These are phyloP conservation scores for Schizochytrium sp. DNA, from an alignment of 108 stramenopile genomes.

Conservation along the genomic window DNA sequence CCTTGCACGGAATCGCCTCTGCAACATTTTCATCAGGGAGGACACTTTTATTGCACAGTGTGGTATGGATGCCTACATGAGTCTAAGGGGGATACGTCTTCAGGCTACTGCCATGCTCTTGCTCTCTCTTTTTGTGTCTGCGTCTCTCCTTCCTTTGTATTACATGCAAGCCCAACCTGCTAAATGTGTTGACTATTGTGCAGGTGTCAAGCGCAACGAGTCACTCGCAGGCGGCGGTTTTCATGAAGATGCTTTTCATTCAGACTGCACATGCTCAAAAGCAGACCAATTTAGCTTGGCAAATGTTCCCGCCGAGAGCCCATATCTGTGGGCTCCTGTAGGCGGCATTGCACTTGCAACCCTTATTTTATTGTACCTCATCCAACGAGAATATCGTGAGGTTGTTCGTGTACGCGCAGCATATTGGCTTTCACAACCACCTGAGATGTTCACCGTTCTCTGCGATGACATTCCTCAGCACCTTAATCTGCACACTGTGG, in stretches of 20 bases:
- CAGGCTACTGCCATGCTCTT: neutral
- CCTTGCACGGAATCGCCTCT: neutral
- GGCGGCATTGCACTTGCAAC: neutral
- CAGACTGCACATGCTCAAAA: conserved; percentile 23
- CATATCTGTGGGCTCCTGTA: conserved; percentile 34
- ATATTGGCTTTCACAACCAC: conserved; percentile 35
- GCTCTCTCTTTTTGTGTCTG: neutral
- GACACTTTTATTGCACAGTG: conserved; percentile 17
- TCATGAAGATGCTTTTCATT: conserved; percentile 3
- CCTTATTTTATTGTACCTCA: neutral
- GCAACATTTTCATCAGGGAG: neutral
- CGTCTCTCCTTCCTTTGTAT: conserved; percentile 1
- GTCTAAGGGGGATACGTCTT: conserved; percentile 5
- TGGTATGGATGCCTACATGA: conserved; percentile 59
- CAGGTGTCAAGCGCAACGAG: conserved; percentile 40
- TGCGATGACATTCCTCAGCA: conserved; percentile 53
- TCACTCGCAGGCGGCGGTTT: neutral
- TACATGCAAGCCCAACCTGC: neutral
- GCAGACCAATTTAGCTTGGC: conserved; percentile 49
- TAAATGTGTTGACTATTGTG: neutral
- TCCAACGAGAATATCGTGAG: conserved; percentile 29
- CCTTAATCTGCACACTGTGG: conserved; percentile 1
- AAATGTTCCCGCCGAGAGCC: neutral
- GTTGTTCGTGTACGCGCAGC: conserved; percentile 28
- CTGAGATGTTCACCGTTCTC: conserved; percentile 59